A percentile compares a stretch with the other conserved stretches of the same genome.
Conservation (phyloP, 2,329 filamentous ascomycete genomes). For the Clonostachys byssicola region DNA sequence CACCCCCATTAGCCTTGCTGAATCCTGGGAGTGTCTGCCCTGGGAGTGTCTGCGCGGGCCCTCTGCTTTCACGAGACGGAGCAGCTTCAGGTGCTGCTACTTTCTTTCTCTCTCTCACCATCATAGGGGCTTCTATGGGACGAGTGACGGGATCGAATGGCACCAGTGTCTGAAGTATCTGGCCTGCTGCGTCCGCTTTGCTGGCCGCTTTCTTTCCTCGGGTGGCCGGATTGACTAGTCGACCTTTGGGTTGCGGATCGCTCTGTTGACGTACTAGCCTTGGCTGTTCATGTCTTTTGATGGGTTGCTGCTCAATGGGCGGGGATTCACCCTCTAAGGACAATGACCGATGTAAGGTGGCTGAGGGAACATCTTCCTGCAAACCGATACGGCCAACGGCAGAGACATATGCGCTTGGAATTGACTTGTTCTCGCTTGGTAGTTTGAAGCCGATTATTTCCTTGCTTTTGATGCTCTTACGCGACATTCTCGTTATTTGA, state of each 20-base stretch:
- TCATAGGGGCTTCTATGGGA: slow-evolving; percentile 1
- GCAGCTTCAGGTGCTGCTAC: not conserved
- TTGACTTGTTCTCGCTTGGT: slow-evolving; percentile 4
- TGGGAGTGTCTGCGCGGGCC: slow-evolving; percentile 18
- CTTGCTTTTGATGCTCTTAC: slow-evolving; percentile 38
- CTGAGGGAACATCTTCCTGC: too few relatives aligned
- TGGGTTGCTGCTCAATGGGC: too few relatives aligned
- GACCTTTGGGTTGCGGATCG: slow-evolving; percentile 3
- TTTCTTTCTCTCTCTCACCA: not conserved
- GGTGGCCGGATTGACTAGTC: slow-evolving; percentile 42
- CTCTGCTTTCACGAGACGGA: not conserved
- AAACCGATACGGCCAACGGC: not conserved
- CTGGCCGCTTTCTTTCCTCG: slow-evolving; percentile 48
- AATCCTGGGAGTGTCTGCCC: slow-evolving; percentile 35
- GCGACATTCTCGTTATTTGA: slow-evolving; percentile 18
- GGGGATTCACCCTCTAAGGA: too few relatives aligned
- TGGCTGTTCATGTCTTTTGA: too few relatives aligned
- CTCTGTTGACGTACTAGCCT: not conserved
- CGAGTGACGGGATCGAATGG: slow-evolving; percentile 21
- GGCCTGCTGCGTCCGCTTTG: slow-evolving; percentile 45
- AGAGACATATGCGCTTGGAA: slow-evolving; percentile 1
- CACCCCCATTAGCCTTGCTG: slow-evolving; percentile 48
- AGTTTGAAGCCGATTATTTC: slow-evolving; percentile 38
- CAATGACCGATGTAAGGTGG: too few relatives aligned
- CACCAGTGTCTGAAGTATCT: slow-evolving; percentile 35